A percentile compares a stretch with the other conserved stretches of the same genome.
These are phyloP conservation scores for Exophiala bonariae DNA, from an alignment of 2,329 filamentous ascomycete species.

Conservation along the genomic window DNA sequence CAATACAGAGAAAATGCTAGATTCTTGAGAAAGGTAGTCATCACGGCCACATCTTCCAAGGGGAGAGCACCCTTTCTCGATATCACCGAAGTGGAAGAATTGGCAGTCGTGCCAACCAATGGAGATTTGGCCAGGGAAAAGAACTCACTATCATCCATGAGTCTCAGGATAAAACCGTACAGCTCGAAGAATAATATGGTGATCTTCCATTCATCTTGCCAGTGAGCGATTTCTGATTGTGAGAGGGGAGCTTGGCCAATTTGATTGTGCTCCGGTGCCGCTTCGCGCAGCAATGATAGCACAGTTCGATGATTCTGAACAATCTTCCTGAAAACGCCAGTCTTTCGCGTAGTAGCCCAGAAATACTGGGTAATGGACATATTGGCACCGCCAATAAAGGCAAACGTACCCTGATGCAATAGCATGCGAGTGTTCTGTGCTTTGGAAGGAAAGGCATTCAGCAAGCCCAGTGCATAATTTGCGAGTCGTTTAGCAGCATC, in stretches of 20 bases:
- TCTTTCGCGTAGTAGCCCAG: constrained; percentile 68
- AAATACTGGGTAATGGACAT: constrained; percentile 78
- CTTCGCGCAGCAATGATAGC: constrained; percentile 53
- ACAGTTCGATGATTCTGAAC: constrained; percentile 58
- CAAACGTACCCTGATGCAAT: constrained; percentile 72
- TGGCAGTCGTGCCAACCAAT: constrained; percentile 37
- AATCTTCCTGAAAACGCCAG: constrained; percentile 59
- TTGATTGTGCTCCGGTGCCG: constrained; percentile 43
- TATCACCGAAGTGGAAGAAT: constrained; percentile 55
- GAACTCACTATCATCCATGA: constrained; percentile 97
- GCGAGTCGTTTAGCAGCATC: constrained; percentile 73
- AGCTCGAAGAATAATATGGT: constrained; percentile 89
- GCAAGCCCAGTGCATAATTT: constrained; percentile 80
- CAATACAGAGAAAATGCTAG: constrained; percentile 87
- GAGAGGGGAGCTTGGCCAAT: constrained; percentile 24
- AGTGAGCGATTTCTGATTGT: constrained; percentile 37
- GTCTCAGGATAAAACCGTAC: constrained; percentile 86
- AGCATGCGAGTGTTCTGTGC: constrained; percentile 94
- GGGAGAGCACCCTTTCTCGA: constrained; percentile 66
- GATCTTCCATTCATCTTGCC: constrained; percentile 78
- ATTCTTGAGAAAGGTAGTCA: constrained; percentile 86
- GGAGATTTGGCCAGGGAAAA: constrained; percentile 48
- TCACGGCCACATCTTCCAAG: constrained; percentile 67
- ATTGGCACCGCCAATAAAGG: constrained; percentile 29
- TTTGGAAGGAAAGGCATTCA: constrained; percentile 78